phyloP scores from a whole-genome alignment of 2,329 filamentous ascomycete species.

The Leptographium lundbergii region DNA sequence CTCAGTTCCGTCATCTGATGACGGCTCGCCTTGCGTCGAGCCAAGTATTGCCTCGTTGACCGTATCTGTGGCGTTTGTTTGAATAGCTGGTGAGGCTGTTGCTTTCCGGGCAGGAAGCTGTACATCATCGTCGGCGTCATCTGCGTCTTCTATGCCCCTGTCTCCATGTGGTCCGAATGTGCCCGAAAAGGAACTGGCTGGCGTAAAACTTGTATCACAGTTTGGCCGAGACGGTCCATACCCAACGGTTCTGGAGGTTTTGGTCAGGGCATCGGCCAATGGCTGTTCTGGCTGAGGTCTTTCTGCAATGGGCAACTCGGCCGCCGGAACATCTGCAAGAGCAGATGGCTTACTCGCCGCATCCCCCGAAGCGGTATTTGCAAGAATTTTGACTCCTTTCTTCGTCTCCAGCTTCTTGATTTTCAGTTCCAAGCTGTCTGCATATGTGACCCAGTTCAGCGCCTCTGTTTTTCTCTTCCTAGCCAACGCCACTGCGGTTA shows the following conservation, averaged over 20 bases:
- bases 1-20: neutral
- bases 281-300: neutral
- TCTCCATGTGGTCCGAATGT: neutral
- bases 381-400: conserved; percentile 1
- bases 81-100: neutral
- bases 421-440: conserved; percentile 28
- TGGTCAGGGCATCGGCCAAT: neutral
- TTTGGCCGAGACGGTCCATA: neutral
- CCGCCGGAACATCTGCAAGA: neutral
- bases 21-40: conserved; percentile 10
- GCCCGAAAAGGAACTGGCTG: neutral
- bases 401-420: conserved; percentile 30
- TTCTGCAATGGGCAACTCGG: neutral
- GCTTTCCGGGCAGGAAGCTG: neutral
- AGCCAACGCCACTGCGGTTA: conserved; percentile 24
- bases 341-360: neutral
- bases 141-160: neutral
- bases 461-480: conserved; percentile 28
- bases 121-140: neutral
- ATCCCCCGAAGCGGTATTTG: neutral
- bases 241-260: neutral
- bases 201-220: conserved; percentile 5
- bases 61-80: neutral
- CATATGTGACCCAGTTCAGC: conserved; percentile 32
- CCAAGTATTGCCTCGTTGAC: conserved; percentile 1